Conservation (phyloP, 805 yeast species). For the Yarrowia sp. region DNA sequence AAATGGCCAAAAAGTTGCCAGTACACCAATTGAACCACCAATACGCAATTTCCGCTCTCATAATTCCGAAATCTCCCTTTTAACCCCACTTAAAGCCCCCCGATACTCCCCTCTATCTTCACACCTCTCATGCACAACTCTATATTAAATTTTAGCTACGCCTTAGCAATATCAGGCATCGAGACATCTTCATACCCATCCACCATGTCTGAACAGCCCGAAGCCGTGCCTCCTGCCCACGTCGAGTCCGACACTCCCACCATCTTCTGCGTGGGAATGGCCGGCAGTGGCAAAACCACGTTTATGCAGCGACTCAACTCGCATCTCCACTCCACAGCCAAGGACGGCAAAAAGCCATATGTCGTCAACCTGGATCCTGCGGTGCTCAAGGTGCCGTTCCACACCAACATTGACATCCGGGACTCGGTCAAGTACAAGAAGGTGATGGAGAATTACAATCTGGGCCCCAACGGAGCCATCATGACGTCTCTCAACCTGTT, state of each 20-base stretch:
- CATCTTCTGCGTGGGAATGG: constrained; percentile 66
- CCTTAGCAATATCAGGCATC: constrained; percentile 28
- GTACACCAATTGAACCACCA: no score
- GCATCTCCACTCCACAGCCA: constrained; percentile 69
- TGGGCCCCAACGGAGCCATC: constrained; percentile 99
- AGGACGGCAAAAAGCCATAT: constrained; percentile 66
- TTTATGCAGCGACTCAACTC: constrained; percentile 94
- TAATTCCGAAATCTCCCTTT: neutral
- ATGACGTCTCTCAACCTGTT: constrained; percentile 92
- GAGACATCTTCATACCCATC: neutral
- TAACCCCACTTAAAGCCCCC: neutral
- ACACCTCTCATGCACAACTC: constrained; percentile 15
- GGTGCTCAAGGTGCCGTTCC: constrained; percentile 89
- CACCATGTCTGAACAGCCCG: constrained; percentile 7
- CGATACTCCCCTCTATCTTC: neutral
- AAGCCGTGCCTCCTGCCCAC: neutral
- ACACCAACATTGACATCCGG: constrained; percentile 92
- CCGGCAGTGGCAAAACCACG: constrained; percentile 94
- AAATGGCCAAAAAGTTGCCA: no score
- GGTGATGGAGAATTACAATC: constrained; percentile 90
- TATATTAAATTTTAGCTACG: constrained; percentile 25
- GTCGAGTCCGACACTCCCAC: constrained; percentile 42
- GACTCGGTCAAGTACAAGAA: constrained; percentile 95
- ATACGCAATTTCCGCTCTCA: neutral
- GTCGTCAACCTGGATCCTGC: constrained; percentile 97